Evolutionary conservation across 768 basidiomycete genomes (phyloP).

Genomic region (Pisolithus tinctorius): DNA sequence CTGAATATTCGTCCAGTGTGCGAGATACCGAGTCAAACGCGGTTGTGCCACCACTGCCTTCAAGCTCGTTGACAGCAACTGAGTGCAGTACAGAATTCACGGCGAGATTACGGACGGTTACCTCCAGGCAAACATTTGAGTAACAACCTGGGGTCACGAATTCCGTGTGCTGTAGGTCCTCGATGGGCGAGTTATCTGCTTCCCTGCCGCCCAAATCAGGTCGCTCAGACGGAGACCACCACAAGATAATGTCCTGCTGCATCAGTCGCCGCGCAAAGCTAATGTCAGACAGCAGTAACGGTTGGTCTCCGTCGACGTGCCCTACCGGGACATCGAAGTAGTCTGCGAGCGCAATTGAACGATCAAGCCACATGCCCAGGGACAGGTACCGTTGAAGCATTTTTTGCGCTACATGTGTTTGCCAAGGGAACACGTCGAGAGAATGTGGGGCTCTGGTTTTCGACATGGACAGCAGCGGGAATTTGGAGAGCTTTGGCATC

Average conservation of each 20-base stretch:
- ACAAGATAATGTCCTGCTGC: conserved; percentile 85
- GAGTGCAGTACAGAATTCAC: conserved; percentile 94
- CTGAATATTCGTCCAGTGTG: conserved; percentile 84
- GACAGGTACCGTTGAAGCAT: conserved; percentile 81
- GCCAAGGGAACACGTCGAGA: conserved; percentile 85
- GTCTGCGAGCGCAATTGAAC: conserved; percentile 70
- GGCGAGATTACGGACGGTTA: conserved; percentile 86
- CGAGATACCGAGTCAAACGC: conserved; percentile 91
- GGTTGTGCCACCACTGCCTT: conserved; percentile 89
- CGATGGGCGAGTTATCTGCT: conserved; percentile 68
- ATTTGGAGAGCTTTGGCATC: conserved; percentile 66
- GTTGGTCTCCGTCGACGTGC: conserved; percentile 86
- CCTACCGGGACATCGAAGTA: conserved; percentile 93
- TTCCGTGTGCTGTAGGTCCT: conserved; percentile 79
- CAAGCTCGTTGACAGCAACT: conserved; percentile 91
- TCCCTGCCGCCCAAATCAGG: conserved; percentile 95
- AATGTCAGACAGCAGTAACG: conserved; percentile 82
- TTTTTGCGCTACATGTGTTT: conserved; percentile 70
- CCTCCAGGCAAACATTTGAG: conserved; percentile 86
- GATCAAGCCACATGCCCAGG: conserved; percentile 73
- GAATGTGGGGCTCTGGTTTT: conserved; percentile 68
- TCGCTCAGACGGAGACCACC: conserved; percentile 90
- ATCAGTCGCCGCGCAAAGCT: conserved; percentile 83
- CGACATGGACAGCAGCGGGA: conserved; percentile 86
- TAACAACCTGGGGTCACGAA: conserved; percentile 83